A percentile compares a stretch with the other conserved stretches of the same genome.
phyloP scores from a whole-genome alignment of 371 early-diverging fungal species.

The Lichtheimia ornata region DNA sequence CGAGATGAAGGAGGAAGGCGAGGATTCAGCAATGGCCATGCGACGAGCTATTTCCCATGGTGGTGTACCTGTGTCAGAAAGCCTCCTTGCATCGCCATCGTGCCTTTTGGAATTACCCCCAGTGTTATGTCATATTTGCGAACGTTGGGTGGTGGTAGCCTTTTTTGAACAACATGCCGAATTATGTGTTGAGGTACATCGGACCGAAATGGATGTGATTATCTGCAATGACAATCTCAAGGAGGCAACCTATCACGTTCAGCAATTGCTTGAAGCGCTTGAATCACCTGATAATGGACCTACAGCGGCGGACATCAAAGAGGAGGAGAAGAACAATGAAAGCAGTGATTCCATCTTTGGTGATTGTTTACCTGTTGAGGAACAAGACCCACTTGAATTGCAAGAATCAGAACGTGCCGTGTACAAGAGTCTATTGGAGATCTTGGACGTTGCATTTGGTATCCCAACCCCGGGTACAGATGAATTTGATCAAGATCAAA shows the following conservation, averaged over 20 bases:
- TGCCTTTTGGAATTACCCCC: slow-evolving; percentile 39
- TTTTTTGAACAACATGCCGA: slow-evolving; percentile 80
- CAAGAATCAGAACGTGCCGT: slow-evolving; percentile 27
- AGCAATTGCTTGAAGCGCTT: slow-evolving; percentile 45
- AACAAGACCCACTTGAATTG: slow-evolving; percentile 19
- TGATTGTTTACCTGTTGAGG: slow-evolving; percentile 30
- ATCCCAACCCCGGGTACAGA: slow-evolving; percentile 58
- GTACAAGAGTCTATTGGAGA: slow-evolving; percentile 38
- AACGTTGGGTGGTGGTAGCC: slow-evolving; percentile 71
- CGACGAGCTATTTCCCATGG: slow-evolving; percentile 30
- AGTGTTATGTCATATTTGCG: slow-evolving; percentile 82
- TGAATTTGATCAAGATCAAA: slow-evolving; percentile 18
- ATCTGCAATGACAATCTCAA: slow-evolving; percentile 72
- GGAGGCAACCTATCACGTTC: slow-evolving; percentile 65
- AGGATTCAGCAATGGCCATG: slow-evolving; percentile 12
- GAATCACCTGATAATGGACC: no score
- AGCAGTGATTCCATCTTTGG: slow-evolving; percentile 24
- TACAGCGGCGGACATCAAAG: slow-evolving; percentile 4
- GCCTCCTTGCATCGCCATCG: slow-evolving; percentile 14
- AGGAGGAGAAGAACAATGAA: neutral
- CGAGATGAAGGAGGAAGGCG: slow-evolving; percentile 7
- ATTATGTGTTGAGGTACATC: slow-evolving; percentile 77
- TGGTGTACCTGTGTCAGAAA: slow-evolving; percentile 18
- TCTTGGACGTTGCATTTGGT: slow-evolving; percentile 47
- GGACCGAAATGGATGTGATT: slow-evolving; percentile 76